Base-by-base conservation (phyloP, 2,329 filamentous ascomycete species). In the Xylariales sp. region DNA sequence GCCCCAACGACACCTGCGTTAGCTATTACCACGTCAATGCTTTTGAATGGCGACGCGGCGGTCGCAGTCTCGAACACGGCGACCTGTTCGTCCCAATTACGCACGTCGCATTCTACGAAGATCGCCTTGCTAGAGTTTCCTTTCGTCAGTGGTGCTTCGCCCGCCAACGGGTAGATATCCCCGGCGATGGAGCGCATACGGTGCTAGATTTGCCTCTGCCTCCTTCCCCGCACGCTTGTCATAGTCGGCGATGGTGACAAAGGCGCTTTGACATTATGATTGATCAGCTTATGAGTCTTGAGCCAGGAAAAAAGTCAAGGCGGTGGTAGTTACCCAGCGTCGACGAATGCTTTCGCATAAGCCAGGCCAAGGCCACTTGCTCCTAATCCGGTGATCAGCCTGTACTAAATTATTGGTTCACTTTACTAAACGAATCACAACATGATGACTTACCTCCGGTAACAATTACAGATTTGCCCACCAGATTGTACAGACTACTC, bases 11-110 rank as follows among this genome's bases (percentile, higher is more conserved):
- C 18, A 16, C 34, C 34, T 6, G 34, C 34, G 15, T 37, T 37
- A 8, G 34, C 34, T 5, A 37, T 37, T 12, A 37, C 34, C 14
- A 37, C 20, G 34, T 37, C 34, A 18, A 37, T 16, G 34, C 34
- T 37, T 15, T 25, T 37, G 34, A 10, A 27, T n/a, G 34, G 34
- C 5, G 20, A 25, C 12, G 20, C n/a, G 9, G n/a, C 10, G 4
- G 10, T 27, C 7, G 34, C 34, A 24, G 34, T 21, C 20, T 37
- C 34, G 15, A 37, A 37, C n/a, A 37, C 22, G 34, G 34, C 21
- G 12, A 25, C 22, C 34, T 37, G 34, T 16, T 37, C 11, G 15
- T 37, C 34, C 34, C 34, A 37, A 27, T 27, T 11, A 22, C 34
- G 34, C 11, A 37, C 22, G n/a, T 37, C 34, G 8, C 19, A 24